Percentiles rank a stretch among this genome's conserved stretches.
phyloP scores from a whole-genome alignment of 78 protist species.

The Guillardia theta region DNA sequence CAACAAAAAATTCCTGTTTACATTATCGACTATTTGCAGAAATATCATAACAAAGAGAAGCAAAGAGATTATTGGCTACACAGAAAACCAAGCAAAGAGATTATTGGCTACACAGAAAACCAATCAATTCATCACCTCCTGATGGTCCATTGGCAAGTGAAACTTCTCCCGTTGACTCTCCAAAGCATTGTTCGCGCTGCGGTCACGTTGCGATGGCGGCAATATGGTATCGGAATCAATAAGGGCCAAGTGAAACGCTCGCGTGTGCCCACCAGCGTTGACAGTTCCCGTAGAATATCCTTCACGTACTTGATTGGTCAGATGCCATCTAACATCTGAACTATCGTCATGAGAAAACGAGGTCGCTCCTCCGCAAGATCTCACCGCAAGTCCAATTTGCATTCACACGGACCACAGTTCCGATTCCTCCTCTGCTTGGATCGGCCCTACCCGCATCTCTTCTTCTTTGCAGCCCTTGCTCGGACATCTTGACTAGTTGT shows the following conservation, averaged over 20 bases:
- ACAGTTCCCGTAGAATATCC: neutral
- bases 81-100: no score
- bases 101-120: no score
- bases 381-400: slow-evolving; percentile 35
- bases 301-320: neutral
- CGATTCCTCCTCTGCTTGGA: neutral
- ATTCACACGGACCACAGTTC: neutral
- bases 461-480: neutral
- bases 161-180: neutral
- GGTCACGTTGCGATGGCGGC: neutral
- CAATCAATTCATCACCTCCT: no score
- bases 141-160: no score
- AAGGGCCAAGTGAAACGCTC: neutral
- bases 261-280: neutral
- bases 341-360: neutral
- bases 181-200: neutral
- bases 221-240: neutral
- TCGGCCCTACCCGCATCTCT: neutral
- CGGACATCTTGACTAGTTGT: neutral
- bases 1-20: no score
- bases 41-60: no score
- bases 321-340: slow-evolving; percentile 3
- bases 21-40: no score
- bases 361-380: neutral
- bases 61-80: no score